Evolutionary conservation across 495 filamentous ascomycete species (phyloP).

Genomic region (Tuber melanosporum): DNA sequence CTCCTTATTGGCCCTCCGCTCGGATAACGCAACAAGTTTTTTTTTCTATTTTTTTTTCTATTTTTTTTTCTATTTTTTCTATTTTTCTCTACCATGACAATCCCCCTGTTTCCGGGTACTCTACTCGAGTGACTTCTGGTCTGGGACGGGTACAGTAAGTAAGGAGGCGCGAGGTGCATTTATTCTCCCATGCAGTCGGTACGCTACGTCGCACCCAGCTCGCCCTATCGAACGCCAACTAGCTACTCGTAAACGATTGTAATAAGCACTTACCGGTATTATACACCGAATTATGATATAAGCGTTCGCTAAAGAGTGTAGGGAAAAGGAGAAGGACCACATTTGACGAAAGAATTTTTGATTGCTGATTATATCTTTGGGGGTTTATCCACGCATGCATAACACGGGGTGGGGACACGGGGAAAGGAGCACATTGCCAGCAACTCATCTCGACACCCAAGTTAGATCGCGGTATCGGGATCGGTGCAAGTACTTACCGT

Average conservation of each 20-base stretch:
- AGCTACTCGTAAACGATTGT: background rate
- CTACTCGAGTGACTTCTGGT: background rate
- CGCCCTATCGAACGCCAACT: background rate
- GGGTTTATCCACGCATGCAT: background rate
- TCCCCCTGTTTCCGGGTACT: background rate
- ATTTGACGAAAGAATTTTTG: background rate
- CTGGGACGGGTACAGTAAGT: background rate
- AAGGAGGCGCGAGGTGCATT: background rate
- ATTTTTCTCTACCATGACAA: too few species aligned
- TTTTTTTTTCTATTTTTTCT: background rate
- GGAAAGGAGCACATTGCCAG: background rate
- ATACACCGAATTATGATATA: background rate
- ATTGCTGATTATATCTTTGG: background rate
- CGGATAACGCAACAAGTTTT: background rate
- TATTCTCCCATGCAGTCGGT: background rate
- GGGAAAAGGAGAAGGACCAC: too few species aligned
- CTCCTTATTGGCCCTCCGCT: background rate
- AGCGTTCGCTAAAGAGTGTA: background rate
- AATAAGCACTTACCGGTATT: too few species aligned
- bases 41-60: background rate
- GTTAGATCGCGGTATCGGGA: background rate
- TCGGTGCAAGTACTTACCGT: background rate
- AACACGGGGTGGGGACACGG: background rate
- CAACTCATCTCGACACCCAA: background rate
- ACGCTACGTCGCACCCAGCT: background rate